Conservation (phyloP, 495 filamentous ascomycete genomes). For the Cercophora newfieldiana region DNA sequence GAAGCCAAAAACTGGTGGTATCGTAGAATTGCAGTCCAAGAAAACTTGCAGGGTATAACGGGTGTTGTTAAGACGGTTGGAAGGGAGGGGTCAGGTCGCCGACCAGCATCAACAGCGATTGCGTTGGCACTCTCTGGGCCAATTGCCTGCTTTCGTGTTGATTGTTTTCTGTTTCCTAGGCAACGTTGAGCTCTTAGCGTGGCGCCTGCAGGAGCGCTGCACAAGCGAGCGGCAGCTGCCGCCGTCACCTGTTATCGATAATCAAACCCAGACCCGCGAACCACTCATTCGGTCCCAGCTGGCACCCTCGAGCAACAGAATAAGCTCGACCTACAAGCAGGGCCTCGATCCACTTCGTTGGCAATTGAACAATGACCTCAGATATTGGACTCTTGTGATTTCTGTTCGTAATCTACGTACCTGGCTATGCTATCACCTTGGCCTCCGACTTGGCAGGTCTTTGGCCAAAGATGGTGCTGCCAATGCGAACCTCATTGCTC, state of each 20-base stretch:
- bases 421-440: conserved; percentile 53
- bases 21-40: background rate
- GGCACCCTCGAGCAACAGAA: background rate
- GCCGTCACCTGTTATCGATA: conserved; percentile 19
- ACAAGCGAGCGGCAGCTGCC: conserved; percentile 12
- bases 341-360: background rate
- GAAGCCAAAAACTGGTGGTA: conserved; percentile 6
- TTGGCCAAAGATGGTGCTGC: conserved; percentile 88
- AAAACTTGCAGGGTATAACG: conserved; percentile 30
- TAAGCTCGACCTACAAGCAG: background rate
- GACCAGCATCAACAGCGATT: conserved; percentile 13
- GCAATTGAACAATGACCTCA: background rate
- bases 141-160: conserved; percentile 30
- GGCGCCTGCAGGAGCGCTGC: background rate
- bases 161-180: conserved; percentile 30
- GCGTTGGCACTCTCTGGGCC: conserved; percentile 28
- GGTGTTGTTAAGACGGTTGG: conserved; percentile 14
- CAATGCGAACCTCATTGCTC: conserved; percentile 91
- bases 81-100: conserved; percentile 3
- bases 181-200: conserved; percentile 21
- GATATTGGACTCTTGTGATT: background rate
- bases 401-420: background rate
- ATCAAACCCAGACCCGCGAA: background rate
- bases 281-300: conserved; percentile 1
- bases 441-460: conserved; percentile 73